A percentile compares a stretch with the other conserved stretches of the same genome.
Evolutionary conservation across 1,139 yeast genomes (phyloP).

Genomic region (Debaryomyces psychrophilus): DNA sequence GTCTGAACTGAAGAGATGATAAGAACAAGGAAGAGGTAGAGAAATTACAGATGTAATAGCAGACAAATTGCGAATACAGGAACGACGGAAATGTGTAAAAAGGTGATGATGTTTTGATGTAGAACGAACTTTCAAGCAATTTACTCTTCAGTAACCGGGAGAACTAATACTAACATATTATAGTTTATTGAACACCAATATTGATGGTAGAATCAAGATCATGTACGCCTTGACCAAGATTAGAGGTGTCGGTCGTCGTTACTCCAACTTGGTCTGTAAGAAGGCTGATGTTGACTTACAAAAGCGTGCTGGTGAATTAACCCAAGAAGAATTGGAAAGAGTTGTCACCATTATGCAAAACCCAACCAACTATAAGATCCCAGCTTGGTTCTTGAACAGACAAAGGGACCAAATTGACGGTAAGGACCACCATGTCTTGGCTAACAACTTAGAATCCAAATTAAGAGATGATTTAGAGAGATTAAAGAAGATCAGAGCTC

Average conservation of each 20-base stretch:
- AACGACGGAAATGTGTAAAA: no score
- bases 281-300: conserved; percentile 98
- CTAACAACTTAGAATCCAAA: conserved; percentile 98
- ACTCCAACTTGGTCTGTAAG: conserved; percentile 99
- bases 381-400: conserved; percentile 99
- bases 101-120: not conserved
- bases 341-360: conserved; percentile 99
- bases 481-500: conserved; percentile 99
- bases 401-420: conserved; percentile 98
- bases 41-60: not conserved
- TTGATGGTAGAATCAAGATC: conserved; percentile 99
- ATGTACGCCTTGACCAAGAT: conserved; percentile 99
- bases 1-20: not conserved
- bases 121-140: not conserved
- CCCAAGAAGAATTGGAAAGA: conserved; percentile 99
- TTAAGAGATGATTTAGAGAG: conserved; percentile 99
- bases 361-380: conserved; percentile 99
- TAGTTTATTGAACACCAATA: conserved; percentile 99
- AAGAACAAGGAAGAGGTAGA: not conserved
- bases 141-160: no score
- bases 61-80: not conserved
- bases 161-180: conserved; percentile 30
- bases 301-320: conserved; percentile 99
- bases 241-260: conserved; percentile 99
- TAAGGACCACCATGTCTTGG: conserved; percentile 98